Evolutionary conservation across 192 early-diverging fungal genomes (phyloP).

Genomic region (Linnemannia hyalina): DNA sequence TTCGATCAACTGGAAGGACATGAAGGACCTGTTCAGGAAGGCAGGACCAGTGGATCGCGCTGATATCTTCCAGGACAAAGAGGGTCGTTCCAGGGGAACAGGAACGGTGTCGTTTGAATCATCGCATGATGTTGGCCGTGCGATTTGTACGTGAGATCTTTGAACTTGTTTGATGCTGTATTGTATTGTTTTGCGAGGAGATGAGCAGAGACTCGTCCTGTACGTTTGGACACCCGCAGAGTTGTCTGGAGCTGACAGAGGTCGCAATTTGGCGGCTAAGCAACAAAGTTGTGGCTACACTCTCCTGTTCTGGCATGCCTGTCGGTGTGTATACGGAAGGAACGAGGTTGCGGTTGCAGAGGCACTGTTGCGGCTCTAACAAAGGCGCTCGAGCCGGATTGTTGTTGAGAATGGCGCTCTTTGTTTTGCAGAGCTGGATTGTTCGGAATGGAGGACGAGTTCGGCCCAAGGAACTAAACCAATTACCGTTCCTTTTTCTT

Average conservation of each 20-base stretch:
- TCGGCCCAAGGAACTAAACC: slow-evolving; percentile 6
- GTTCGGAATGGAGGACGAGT: slow-evolving; percentile 8
- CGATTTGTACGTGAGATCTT: slow-evolving; percentile 74
- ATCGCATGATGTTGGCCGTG: slow-evolving; percentile 69
- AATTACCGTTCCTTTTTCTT: slow-evolving; percentile 12
- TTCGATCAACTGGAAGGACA: slow-evolving; percentile 83
- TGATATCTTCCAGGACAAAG: slow-evolving; percentile 72
- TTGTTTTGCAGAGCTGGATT: background rate
- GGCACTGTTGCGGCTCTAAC: background rate
- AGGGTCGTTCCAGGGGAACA: slow-evolving; percentile 76
- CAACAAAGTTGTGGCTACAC: background rate
- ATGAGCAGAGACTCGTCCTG: slow-evolving; percentile 2
- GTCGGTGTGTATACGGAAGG: background rate
- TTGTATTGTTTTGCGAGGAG: slow-evolving; percentile 23
- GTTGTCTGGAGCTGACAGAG: background rate
- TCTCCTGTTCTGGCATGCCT: background rate
- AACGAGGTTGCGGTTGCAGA: background rate
- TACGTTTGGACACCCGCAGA: background rate
- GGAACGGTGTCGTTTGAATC: slow-evolving; percentile 81
- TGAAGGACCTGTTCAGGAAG: slow-evolving; percentile 86
- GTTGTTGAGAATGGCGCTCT: slow-evolving; percentile 9
- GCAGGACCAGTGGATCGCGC: slow-evolving; percentile 77
- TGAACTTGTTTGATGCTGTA: slow-evolving; percentile 21
- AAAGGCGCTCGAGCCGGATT: background rate
- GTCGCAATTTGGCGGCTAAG: background rate